phyloP scores from a whole-genome alignment of 495 filamentous ascomycete genomes.

The Zalerion maritima region DNA sequence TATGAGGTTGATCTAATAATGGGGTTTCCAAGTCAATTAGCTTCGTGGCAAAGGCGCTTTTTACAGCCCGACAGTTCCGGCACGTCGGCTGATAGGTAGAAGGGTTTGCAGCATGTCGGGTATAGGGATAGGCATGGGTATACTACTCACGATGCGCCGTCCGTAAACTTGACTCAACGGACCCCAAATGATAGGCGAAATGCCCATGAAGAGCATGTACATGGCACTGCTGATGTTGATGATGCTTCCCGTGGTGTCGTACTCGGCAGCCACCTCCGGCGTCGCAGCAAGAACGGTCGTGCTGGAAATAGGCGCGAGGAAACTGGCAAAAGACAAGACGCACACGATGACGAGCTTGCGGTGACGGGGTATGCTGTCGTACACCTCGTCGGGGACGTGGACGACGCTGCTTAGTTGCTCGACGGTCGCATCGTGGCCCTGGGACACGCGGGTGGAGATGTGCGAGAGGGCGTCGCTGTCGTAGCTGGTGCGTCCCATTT shows the following conservation, averaged over 20 bases:
- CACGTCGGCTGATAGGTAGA: no score
- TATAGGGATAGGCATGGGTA: no score
- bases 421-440: conserved; percentile 19
- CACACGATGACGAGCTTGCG: conserved; percentile 46
- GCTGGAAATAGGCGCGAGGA: conserved; percentile 52
- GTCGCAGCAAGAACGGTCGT: conserved; percentile 56
- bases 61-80: no score
- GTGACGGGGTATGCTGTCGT: conserved; percentile 36
- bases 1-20: conserved; percentile 37
- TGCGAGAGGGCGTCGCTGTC: conserved; percentile 13
- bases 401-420: conserved; percentile 26
- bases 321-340: conserved; percentile 51
- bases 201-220: conserved; percentile 56
- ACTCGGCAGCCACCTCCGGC: conserved; percentile 51
- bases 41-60: no score
- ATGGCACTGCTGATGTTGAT: conserved; percentile 57
- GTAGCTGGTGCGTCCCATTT: neutral
- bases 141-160: conserved; percentile 41
- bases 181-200: conserved; percentile 52
- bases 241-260: conserved; percentile 44
- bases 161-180: conserved; percentile 56
- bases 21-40: conserved; percentile 2
- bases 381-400: conserved; percentile 30
- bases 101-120: no score
- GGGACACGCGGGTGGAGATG: conserved; percentile 17